phyloP scores from a whole-genome alignment of 2,329 filamentous ascomycete genomes.

The Botrytis squamosa region DNA sequence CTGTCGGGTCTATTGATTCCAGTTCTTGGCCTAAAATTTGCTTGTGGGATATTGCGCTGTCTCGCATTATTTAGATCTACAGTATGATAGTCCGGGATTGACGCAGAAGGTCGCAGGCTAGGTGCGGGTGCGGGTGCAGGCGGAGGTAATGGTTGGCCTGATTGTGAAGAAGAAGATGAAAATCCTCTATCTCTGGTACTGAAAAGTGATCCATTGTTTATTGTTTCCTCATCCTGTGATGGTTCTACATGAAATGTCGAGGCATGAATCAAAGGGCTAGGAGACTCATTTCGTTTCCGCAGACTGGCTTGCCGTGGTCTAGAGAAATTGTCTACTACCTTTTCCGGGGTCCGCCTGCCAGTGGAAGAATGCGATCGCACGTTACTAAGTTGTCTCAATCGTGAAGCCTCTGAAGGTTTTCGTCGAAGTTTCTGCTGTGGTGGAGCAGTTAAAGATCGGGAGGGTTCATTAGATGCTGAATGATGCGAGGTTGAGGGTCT shows the following conservation, averaged over 20 bases:
- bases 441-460: slow-evolving; percentile 32
- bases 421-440: slow-evolving; percentile 31
- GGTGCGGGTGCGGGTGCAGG: slow-evolving; percentile 2
- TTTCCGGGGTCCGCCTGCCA: slow-evolving; percentile 31
- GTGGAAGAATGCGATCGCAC: slow-evolving; percentile 34
- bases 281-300: slow-evolving; percentile 34
- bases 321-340: slow-evolving; percentile 35
- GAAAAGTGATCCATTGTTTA: slow-evolving; percentile 22
- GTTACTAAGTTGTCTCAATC: slow-evolving; percentile 38
- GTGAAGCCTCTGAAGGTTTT: slow-evolving; percentile 38
- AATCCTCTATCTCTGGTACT: slow-evolving; percentile 34
- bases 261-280: slow-evolving; percentile 30
- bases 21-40: slow-evolving; percentile 29
- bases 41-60: slow-evolving; percentile 36
- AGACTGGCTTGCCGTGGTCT: slow-evolving; percentile 35
- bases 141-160: slow-evolving; percentile 25
- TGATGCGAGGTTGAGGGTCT: slow-evolving; percentile 34
- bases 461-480: slow-evolving; percentile 24
- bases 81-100: slow-evolving; percentile 39
- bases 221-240: slow-evolving; percentile 29
- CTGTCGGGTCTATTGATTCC: slow-evolving; percentile 31
- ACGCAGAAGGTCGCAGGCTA: slow-evolving; percentile 36
- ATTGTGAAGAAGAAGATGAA: slow-evolving; percentile 36
- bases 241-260: slow-evolving; percentile 30
- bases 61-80: slow-evolving; percentile 35